phyloP scores from a whole-genome alignment of 2,329 filamentous ascomycete species.

The Malbranchea cinnamomea region DNA sequence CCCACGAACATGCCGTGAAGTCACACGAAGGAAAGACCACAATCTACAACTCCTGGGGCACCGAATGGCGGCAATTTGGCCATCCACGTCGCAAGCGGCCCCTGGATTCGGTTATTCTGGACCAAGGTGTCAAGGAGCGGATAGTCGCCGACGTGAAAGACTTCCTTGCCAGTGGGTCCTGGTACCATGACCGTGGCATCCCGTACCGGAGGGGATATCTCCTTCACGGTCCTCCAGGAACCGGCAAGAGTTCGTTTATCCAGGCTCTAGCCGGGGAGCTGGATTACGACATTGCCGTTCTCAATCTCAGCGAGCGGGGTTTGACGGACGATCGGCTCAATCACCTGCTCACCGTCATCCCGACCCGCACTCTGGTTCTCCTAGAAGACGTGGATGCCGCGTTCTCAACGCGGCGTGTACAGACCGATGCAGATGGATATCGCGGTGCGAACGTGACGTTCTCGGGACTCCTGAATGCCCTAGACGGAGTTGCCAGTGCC shows the following conservation, averaged over 20 bases:
- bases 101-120: slow-evolving; percentile 72
- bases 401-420: slow-evolving; percentile 59
- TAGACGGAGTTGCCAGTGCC: slow-evolving; percentile 85
- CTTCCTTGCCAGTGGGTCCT: slow-evolving; percentile 63
- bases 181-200: slow-evolving; percentile 91
- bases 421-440: slow-evolving; percentile 69
- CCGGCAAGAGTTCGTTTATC: slow-evolving; percentile 91
- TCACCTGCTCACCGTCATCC: slow-evolving; percentile 71
- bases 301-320: slow-evolving; percentile 80
- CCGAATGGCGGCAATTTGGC: slow-evolving; percentile 74
- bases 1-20: slow-evolving; percentile 62
- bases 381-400: slow-evolving; percentile 88
- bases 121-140: slow-evolving; percentile 65
- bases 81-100: slow-evolving; percentile 75
- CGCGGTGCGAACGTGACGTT: slow-evolving; percentile 82
- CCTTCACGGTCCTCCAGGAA: slow-evolving; percentile 76
- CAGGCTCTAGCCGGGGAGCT: slow-evolving; percentile 85
- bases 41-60: slow-evolving; percentile 73
- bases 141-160: slow-evolving; percentile 70
- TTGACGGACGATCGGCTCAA: slow-evolving; percentile 82
- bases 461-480: slow-evolving; percentile 69
- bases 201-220: slow-evolving; percentile 84
- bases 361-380: slow-evolving; percentile 64
- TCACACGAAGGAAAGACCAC: slow-evolving; percentile 84
- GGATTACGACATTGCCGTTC: slow-evolving; percentile 81